A percentile compares a stretch with the other conserved stretches of the same genome.
Conservation (phyloP, 345 rosid species). For the Hibiscus mutabilis region DNA sequence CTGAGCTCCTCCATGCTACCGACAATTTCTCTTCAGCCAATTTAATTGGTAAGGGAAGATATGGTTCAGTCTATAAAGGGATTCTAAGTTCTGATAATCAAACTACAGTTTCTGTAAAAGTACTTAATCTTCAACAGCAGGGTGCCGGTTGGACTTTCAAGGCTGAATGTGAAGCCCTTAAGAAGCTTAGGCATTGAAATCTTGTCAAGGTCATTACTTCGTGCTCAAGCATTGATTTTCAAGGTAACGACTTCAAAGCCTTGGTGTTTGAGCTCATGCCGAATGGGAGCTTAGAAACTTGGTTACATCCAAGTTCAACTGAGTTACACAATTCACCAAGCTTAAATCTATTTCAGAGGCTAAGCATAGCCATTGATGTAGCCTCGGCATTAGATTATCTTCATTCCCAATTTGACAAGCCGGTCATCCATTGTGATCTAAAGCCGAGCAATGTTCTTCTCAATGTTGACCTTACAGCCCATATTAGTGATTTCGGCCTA, state of each 20-base stretch:
- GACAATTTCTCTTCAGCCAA: slow-evolving; percentile 9
- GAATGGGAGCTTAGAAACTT: slow-evolving; percentile 14
- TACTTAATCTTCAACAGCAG: slow-evolving; percentile 12
- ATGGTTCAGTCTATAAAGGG: slow-evolving; percentile 24
- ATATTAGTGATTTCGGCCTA: slow-evolving; percentile 2
- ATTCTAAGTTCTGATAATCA: not conserved
- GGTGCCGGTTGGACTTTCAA: slow-evolving; percentile 16
- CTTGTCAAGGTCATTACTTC: slow-evolving; percentile 13
- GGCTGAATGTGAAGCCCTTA: slow-evolving; percentile 18
- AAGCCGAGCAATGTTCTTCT: slow-evolving; percentile 7
- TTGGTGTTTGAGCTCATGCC: slow-evolving; percentile 20
- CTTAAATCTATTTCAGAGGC: not conserved
- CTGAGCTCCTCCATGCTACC: slow-evolving; percentile 9
- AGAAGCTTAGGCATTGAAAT: slow-evolving; percentile 11
- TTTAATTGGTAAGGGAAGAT: slow-evolving; percentile 20
- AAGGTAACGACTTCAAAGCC: slow-evolving; percentile 20
- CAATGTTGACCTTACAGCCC: not conserved
- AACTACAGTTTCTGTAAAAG: slow-evolving; percentile 14
- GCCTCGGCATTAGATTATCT: slow-evolving; percentile 6
- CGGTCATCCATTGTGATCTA: slow-evolving; percentile 4
- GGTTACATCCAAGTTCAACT: slow-evolving; percentile 17
- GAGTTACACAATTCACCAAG: not conserved
- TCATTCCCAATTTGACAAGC: not conserved
- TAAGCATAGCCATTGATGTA: slow-evolving; percentile 7
- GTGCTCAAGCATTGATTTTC: slow-evolving; percentile 15